A percentile compares a stretch with the other conserved stretches of the same genome.
Conservation (phyloP, 805 yeast genomes). For the Ogataea thermomethanolica region DNA sequence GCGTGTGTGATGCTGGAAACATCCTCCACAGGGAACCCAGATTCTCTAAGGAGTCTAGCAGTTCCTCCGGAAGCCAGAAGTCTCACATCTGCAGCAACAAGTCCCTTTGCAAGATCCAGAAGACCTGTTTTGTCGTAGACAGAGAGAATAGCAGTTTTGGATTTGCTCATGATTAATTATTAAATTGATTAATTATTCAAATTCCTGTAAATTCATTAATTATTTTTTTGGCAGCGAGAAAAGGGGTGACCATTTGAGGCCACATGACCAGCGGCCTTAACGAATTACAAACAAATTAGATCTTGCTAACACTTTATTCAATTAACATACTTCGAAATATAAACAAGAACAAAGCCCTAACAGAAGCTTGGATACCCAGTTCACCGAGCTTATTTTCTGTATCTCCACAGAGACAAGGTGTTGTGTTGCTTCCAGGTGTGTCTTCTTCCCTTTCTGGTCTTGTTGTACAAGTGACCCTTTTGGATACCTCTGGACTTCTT, state of each 20-base stretch:
- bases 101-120: constrained; percentile 93
- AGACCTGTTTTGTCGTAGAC: constrained; percentile 98
- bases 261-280: too few species aligned
- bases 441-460: constrained; percentile 97
- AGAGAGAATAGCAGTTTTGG: constrained; percentile 89
- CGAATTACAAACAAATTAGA: neutral
- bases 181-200: constrained; percentile 5
- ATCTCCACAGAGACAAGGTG: constrained; percentile 99
- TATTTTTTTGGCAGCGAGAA: neutral
- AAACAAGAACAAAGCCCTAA: constrained; percentile 4
- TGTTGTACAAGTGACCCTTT: constrained; percentile 99
- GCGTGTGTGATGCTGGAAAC: constrained; percentile 95
- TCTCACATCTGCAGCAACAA: constrained; percentile 82
- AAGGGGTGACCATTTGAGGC: neutral
- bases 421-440: constrained; percentile 99
- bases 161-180: constrained; percentile 29
- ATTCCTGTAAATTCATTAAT: constrained; percentile 4
- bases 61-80: constrained; percentile 98
- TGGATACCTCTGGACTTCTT: constrained; percentile 99
- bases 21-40: constrained; percentile 97
- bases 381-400: constrained; percentile 68
- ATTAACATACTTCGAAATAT: constrained; percentile 1
- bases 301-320: constrained; percentile 1
- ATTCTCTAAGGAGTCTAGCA: constrained; percentile 88
- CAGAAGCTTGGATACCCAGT: constrained; percentile 16